phyloP scores from a whole-genome alignment of 495 filamentous ascomycete species.

The Tetracladium setigerum region DNA sequence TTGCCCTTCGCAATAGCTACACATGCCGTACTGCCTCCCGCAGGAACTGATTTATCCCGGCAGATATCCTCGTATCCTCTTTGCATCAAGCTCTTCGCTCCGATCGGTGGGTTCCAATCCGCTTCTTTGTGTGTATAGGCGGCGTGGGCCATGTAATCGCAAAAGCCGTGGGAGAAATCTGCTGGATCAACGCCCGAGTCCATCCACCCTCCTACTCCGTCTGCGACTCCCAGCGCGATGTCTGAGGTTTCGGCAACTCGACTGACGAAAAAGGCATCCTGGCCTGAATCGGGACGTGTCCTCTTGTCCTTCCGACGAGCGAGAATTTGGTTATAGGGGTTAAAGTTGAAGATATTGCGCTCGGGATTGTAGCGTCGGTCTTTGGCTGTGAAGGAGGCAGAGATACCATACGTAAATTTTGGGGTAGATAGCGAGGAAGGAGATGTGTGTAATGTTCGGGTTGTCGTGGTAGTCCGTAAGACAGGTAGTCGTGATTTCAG shows the following conservation, averaged over 20 bases:
- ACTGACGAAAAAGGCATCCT: conserved; percentile 94
- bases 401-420: conserved; percentile 54
- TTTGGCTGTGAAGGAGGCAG: conserved; percentile 73
- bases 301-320: conserved; percentile 42
- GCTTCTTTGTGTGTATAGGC: conserved; percentile 45
- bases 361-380: conserved; percentile 61
- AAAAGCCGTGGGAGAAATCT: conserved; percentile 92
- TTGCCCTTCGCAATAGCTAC: conserved; percentile 63
- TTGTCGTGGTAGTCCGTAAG: neutral
- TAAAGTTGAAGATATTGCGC: conserved; percentile 68
- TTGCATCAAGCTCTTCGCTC: conserved; percentile 68
- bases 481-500: neutral
- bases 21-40: conserved; percentile 85
- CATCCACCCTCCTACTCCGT: conserved; percentile 92
- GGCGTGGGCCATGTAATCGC: conserved; percentile 76
- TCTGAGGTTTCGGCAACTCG: conserved; percentile 51
- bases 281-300: conserved; percentile 68
- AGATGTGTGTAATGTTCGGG: conserved; percentile 6
- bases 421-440: conserved; percentile 10
- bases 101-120: conserved; percentile 29
- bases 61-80: conserved; percentile 74
- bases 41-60: conserved; percentile 60
- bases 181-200: conserved; percentile 88
- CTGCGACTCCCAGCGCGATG: conserved; percentile 79
- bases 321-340: conserved; percentile 51